Base-by-base conservation (phyloP, 495 filamentous ascomycete genomes). In the Penicillium daleae region DNA sequence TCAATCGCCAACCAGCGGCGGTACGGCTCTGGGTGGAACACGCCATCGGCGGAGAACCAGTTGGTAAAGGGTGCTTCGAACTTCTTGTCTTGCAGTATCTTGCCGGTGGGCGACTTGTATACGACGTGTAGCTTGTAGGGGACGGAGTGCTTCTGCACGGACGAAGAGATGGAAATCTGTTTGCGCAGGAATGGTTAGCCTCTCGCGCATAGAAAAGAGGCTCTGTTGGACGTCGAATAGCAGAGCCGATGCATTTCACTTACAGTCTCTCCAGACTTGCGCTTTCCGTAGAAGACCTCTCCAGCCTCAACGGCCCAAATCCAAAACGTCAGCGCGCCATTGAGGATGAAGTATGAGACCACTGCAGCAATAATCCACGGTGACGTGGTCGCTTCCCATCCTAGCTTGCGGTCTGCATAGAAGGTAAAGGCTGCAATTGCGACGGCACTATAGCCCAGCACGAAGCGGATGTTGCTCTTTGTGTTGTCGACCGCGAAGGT, bases 321-420 rank as follows among this genome's bases (percentile, higher is more conserved):
- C 95, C 95, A 99, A 63, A 85, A 85, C 33, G 92, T 94, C 56
- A 98, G 82, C 9, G 82, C 75, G 17, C 83, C 83, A 76, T 99
- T 98, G 35, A 98, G 79, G 2, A 87, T 51, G 52, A 93, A 89
- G 80, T 98, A 99, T 6, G 87, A 64, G 13, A 82, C 80, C 5
- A 98, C 96, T 0, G 92, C 92, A 39, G 81, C 82, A 39, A 81
- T 76, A 10, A 90, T 80, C 27, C 93, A 97, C 66, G 84, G 84
- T 56, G 78, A 80, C 67, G 91, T 94, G 19, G 92, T 93, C 37
- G 76, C 75, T 50, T 97, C 92, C 84, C 94, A 98, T 59, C 93
- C 93, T 33, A 93, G 78, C 65, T 88, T 90, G 77, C 92, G 96
- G 82, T 99, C 95, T 71, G 90, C 92, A 67, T 87, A 88, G 84